These are phyloP conservation scores for Gymnopilus junonius DNA, from an alignment of 768 basidiomycete species.

Conservation along the genomic window DNA sequence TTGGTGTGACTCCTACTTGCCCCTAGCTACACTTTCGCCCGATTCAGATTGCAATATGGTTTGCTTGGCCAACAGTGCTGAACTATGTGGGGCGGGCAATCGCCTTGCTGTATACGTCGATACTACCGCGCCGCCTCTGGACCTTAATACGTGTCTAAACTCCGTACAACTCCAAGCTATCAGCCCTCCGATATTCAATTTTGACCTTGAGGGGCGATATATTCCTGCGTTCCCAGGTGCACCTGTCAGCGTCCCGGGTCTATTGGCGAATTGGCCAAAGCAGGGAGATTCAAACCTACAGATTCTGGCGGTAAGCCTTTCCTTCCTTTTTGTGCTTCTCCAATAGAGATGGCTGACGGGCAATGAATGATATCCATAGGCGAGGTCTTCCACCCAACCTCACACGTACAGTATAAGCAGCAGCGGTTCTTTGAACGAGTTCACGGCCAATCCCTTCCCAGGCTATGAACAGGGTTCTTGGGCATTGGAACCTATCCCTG, in stretches of 20 bases:
- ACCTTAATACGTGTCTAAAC: background rate
- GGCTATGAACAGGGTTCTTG: background rate
- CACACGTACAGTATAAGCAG: constrained; percentile 7
- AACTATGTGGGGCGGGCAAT: constrained; percentile 51
- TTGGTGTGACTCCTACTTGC: constrained; percentile 44
- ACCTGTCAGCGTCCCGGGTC: constrained; percentile 3
- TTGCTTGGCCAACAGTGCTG: constrained; percentile 46
- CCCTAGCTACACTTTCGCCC: constrained; percentile 6
- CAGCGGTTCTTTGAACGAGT: background rate
- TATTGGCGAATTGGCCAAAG: constrained; percentile 1
- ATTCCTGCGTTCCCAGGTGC: constrained; percentile 12
- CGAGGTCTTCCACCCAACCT: constrained; percentile 3
- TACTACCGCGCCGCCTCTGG: constrained; percentile 22
- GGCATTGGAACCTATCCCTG: constrained; percentile 3
- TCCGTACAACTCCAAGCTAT: constrained; percentile 3
- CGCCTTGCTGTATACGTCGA: constrained; percentile 50
- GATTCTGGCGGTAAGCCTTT: background rate
- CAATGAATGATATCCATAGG: background rate
- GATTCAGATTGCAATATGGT: constrained; percentile 44
- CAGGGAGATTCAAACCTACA: constrained; percentile 1
- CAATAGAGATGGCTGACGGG: background rate
- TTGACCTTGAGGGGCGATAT: constrained; percentile 9
- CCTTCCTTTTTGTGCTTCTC: background rate
- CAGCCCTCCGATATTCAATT: constrained; percentile 12
- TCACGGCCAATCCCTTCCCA: constrained; percentile 2